A percentile compares a stretch with the other conserved stretches of the same genome.
Evolutionary conservation across 768 basidiomycete species (phyloP).

Genomic region (Sutorius australiensis): DNA sequence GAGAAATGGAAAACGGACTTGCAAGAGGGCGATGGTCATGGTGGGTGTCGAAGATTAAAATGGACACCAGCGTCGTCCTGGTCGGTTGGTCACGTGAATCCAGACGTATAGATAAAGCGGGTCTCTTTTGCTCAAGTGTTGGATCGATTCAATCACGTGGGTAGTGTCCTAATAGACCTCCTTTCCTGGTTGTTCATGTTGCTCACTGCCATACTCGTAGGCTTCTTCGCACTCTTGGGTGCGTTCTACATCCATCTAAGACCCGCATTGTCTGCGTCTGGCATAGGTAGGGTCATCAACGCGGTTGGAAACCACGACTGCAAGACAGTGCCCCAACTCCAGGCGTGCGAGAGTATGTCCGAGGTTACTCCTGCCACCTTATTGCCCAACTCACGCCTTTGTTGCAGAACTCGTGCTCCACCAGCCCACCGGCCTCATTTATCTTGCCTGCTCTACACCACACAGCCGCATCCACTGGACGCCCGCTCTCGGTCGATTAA

Average conservation of each 20-base stretch:
- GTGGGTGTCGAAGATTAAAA: neutral
- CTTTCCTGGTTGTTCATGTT: neutral
- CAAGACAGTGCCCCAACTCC: conserved; percentile 45
- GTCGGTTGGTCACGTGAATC: no score
- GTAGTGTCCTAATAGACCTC: no score
- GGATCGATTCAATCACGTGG: no score
- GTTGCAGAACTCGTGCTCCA: conserved; percentile 55
- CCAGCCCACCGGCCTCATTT: conserved; percentile 51
- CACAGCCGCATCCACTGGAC: conserved; percentile 48
- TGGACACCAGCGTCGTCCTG: no score
- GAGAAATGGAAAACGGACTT: conserved; percentile 20
- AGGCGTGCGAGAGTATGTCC: conserved; percentile 64
- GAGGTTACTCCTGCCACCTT: neutral
- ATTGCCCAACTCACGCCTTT: conserved; percentile 8
- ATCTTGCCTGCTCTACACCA: conserved; percentile 59
- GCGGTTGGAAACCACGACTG: conserved; percentile 49
- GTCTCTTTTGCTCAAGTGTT: no score
- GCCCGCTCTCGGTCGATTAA: conserved; percentile 38
- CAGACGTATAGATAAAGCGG: neutral
- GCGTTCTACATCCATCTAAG: conserved; percentile 48
- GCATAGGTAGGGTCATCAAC: conserved; percentile 43
- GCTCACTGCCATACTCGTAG: conserved; percentile 16
- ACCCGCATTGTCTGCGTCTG: conserved; percentile 40
- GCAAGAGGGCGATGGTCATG: conserved; percentile 23
- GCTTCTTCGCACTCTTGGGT: conserved; percentile 37